Evolutionary conservation across 306 rosid species (phyloP), one percentile per base, ranked within the genome.

Genomic region (Urtica urens): DNA sequence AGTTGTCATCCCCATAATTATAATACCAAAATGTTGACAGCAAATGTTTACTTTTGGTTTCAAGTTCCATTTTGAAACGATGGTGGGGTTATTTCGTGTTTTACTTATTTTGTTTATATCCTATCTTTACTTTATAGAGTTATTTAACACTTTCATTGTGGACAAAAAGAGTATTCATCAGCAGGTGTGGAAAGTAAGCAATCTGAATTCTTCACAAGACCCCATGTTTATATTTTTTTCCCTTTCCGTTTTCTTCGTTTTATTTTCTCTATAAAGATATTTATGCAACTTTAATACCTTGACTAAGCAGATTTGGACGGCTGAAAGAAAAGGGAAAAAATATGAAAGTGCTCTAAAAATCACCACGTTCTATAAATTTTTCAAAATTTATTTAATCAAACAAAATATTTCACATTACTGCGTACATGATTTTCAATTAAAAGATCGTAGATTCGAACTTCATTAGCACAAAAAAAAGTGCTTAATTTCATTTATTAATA

Each of bases 31-130:
- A 71, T 34, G 59, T 53, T 37, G 55, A 51, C 45, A 26, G 43
- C 30, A 49, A 53, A n/a, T 53, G 58, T 60, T 18, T 29, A 53
- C 67, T 67, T 66, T 55, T 59, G 31, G 55, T 35, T 50, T 65
- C 60, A 23, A 52, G 11, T 30, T 70, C 60, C 33, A 27, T 30
- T 46, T 58, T 68, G 6, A 20, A 11, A 15, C 21, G 8, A 29
- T 38, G 63, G 69, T 46, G 60, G 71, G 71, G 51, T 59, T 16
- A 22, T 49, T 48, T 55, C 48, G 43, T 38, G 58, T 23, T 52
- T 60, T 27, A 27, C 26, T 27, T 38, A 39, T 40, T 51, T 50
- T 42, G n/a, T n/a, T n/a, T n/a, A n/a, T 63, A 50, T 30, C 46
- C 31, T 35, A 34, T 41, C 39, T 18, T 66, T 54, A 31, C 68